Evolutionary conservation across 2,329 filamentous ascomycete species (phyloP).

Genomic region (Pseudocercospora cruenta): DNA sequence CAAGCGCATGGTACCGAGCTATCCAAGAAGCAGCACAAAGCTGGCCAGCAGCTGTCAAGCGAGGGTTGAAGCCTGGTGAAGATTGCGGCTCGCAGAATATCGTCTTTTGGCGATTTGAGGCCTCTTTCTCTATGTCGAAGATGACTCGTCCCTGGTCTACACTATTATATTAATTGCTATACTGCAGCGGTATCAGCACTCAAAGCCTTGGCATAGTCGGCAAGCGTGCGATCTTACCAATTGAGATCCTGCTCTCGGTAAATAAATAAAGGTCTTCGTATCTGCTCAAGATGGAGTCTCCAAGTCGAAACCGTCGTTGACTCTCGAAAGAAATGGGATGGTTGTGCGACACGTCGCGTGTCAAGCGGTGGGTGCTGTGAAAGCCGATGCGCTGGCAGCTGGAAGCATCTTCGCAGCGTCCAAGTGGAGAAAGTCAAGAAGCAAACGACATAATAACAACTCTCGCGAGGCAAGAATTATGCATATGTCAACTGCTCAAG

Average conservation of each 20-base stretch:
- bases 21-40: conserved; percentile 1
- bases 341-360: not conserved
- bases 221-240: not conserved
- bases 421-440: conserved; percentile 2
- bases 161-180: not conserved
- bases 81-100: too few relatives aligned
- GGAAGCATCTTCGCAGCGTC: conserved; percentile 4
- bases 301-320: not conserved
- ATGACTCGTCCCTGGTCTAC: not conserved
- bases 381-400: conserved; percentile 33
- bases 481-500: not conserved
- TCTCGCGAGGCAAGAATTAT: not conserved
- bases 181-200: not conserved
- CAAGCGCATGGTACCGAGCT: conserved; percentile 1
- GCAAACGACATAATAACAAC: not conserved
- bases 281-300: not conserved
- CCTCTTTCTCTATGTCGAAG: too few relatives aligned
- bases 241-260: not conserved
- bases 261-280: not conserved
- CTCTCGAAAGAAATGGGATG: conserved; percentile 1
- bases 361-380: conserved; percentile 10
- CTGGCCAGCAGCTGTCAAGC: conserved; percentile 2
- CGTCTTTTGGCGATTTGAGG: too few relatives aligned
- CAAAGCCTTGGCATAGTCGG: not conserved
- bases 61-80: not conserved